A percentile compares a stretch with the other conserved stretches of the same genome.
phyloP scores from a whole-genome alignment of 2,329 filamentous ascomycete genomes.

The Stromatinia cepivora region DNA sequence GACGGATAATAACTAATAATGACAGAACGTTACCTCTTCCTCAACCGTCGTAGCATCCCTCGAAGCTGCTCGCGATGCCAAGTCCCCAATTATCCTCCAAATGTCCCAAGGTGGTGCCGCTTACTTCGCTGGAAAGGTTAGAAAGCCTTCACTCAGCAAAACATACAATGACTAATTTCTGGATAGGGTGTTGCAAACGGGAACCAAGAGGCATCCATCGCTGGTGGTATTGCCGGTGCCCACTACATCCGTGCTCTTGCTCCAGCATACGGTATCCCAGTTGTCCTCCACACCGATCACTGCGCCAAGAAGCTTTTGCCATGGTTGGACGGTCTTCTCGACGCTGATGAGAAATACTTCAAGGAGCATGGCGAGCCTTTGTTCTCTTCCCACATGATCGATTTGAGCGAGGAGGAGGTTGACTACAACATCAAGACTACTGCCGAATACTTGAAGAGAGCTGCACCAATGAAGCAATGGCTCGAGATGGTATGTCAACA shows the following conservation, averaged over 20 bases:
- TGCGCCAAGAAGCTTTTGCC: slow-evolving; percentile 99
- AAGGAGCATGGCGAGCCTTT: slow-evolving; percentile 89
- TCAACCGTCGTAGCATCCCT: slow-evolving; percentile 84
- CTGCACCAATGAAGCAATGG: slow-evolving; percentile 97
- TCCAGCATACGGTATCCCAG: slow-evolving; percentile 83
- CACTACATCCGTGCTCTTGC: slow-evolving; percentile 91
- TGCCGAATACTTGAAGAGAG: slow-evolving; percentile 88
- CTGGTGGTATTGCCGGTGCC: slow-evolving; percentile 82
- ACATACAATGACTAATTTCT: slow-evolving; percentile 23
- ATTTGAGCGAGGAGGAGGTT: slow-evolving; percentile 88
- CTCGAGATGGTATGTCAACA: slow-evolving; percentile 79
- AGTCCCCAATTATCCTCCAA: slow-evolving; percentile 91
- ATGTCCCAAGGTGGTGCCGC: slow-evolving; percentile 90
- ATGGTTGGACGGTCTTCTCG: slow-evolving; percentile 95
- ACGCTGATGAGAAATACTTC: slow-evolving; percentile 93
- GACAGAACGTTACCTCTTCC: slow-evolving; percentile 84
- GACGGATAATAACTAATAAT: slow-evolving; percentile 18
- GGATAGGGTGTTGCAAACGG: slow-evolving; percentile 71
- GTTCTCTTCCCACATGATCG: slow-evolving; percentile 98
- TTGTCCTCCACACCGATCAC: slow-evolving; percentile 96
- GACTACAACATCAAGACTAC: slow-evolving; percentile 92
- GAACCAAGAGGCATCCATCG: slow-evolving; percentile 85
- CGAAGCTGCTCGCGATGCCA: slow-evolving; percentile 90
- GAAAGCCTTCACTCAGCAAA: slow-evolving; percentile 2
- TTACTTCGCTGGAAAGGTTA: slow-evolving; percentile 84